Base-by-base conservation (phyloP, 2,329 filamentous ascomycete species). In the Aureobasidium sp. region DNA sequence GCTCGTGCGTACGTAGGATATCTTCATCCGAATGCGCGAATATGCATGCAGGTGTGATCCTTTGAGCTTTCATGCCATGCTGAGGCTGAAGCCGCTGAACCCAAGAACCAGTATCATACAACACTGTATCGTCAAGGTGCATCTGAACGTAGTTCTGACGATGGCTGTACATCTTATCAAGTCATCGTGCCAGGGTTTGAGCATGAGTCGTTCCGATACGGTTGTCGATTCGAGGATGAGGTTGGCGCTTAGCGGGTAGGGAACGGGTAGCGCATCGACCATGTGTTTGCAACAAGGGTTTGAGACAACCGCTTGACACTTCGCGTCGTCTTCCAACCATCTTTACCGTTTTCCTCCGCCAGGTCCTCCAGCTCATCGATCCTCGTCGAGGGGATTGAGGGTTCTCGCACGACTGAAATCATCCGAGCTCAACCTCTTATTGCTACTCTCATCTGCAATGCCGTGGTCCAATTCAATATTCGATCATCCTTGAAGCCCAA, bases 251-350 rank as follows among this genome's bases (percentile, higher is more conserved):
- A 25, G 37, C 51, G 9, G 27, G 11, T 42, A 21, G n/a, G 25
- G 17, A 29, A 25, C 19, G 37, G 33, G 9, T 27, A 27, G 19
- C 9, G 33, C 49, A 37, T n/a, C 3, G 49, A 21, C 49, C 33
- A 38, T 51, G 35, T 23, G 49, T 53, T 38, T 8, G 21, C 29
- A 53, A 53, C 49, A 53, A 17, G 21, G 21, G 49, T 53, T 29
- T 15, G 23, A 38, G 23, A 53, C 49, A 33, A 27, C 31, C n/a
- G 47, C 21, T 53, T 53, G 23, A 25, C 31, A 51, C 21, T 51
- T 51, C 49, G 49, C 49, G 49, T 51, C 49, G 19, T 53, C 21
- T 53, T 29, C 33, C 47, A 50, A 53, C 33, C 49, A 53, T 21
- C 19, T n/a, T n/a, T 19, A 37, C 31, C 21, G 5, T 19, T 23